A percentile compares a stretch with the other conserved stretches of the same genome.
Evolutionary conservation across 1,284 basidiomycete genomes (phyloP).

Genomic region (Kalmanozyma brasiliensis): DNA sequence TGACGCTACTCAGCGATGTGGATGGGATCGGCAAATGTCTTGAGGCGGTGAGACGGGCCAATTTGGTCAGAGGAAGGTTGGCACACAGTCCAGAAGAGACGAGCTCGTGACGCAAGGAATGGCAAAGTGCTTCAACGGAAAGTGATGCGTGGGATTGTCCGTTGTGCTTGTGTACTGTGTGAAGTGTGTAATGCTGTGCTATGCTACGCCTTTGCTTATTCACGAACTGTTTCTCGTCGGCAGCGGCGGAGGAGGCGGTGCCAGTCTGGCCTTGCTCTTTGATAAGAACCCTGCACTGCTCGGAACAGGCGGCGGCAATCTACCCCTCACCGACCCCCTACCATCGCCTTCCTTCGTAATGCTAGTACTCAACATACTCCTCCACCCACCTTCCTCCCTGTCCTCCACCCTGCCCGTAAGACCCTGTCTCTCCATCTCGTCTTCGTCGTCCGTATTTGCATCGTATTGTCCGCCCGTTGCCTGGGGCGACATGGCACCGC

Average conservation of each 20-base stretch:
- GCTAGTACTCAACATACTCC: slow-evolving; percentile 1
- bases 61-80: slow-evolving; percentile 19
- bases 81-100: neutral
- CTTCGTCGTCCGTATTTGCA: slow-evolving; percentile 5
- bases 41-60: slow-evolving; percentile 33
- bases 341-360: neutral
- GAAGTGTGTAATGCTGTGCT: neutral
- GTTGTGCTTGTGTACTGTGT: neutral
- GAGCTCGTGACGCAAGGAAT: neutral
- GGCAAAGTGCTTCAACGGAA: no score
- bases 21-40: slow-evolving; percentile 39
- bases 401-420: slow-evolving; percentile 3
- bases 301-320: slow-evolving; percentile 39
- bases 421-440: slow-evolving; percentile 27
- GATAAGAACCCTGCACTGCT: slow-evolving; percentile 30
- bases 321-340: slow-evolving; percentile 5
- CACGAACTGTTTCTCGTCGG: slow-evolving; percentile 28
- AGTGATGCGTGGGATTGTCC: no score
- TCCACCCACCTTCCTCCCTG: slow-evolving; percentile 5
- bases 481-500: slow-evolving; percentile 36
- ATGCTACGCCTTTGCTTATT: neutral
- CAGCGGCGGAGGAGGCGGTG: slow-evolving; percentile 34
- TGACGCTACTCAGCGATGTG: slow-evolving; percentile 59
- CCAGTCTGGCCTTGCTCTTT: slow-evolving; percentile 22
- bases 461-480: slow-evolving; percentile 21